Evolutionary conservation across 164 flowering plant genomes (phyloP).

Genomic region (Vitis rupestris): DNA sequence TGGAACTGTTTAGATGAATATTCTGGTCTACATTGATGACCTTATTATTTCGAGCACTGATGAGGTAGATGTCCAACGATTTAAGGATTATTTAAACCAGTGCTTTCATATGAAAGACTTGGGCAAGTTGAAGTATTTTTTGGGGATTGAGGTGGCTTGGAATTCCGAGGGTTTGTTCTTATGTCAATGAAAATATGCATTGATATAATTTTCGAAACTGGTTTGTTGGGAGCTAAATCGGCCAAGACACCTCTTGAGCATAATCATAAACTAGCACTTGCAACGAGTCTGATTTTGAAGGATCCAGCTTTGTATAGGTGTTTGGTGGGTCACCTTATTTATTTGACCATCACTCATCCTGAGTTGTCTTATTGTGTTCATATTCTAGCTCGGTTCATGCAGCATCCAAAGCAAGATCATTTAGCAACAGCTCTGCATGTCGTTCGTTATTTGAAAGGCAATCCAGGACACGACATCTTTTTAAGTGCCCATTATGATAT

Average conservation of each 20-base stretch:
- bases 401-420: too few relatives aligned
- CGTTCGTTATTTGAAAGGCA: too few relatives aligned
- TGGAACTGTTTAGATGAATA: neutral
- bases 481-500: too few relatives aligned
- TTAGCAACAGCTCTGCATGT: too few relatives aligned
- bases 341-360: too few relatives aligned
- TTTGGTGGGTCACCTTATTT: neutral
- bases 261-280: neutral
- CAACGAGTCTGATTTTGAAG: too few relatives aligned
- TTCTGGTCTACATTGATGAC: slow-evolving; percentile 12
- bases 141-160: slow-evolving; percentile 10
- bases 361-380: too few relatives aligned
- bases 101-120: slow-evolving; percentile 17
- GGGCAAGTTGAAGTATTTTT: slow-evolving; percentile 13
- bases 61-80: neutral
- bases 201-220: slow-evolving; percentile 9
- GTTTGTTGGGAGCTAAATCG: slow-evolving; percentile 3
- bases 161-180: neutral
- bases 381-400: too few relatives aligned
- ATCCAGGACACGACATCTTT: too few relatives aligned
- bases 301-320: neutral
- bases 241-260: neutral
- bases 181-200: slow-evolving; percentile 9
- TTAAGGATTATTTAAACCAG: slow-evolving; percentile 1
- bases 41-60: slow-evolving; percentile 7